A percentile compares a stretch with the other conserved stretches of the same genome.
phyloP scores from a whole-genome alignment of 192 early-diverging fungal genomes.

The Coemansia sp. region DNA sequence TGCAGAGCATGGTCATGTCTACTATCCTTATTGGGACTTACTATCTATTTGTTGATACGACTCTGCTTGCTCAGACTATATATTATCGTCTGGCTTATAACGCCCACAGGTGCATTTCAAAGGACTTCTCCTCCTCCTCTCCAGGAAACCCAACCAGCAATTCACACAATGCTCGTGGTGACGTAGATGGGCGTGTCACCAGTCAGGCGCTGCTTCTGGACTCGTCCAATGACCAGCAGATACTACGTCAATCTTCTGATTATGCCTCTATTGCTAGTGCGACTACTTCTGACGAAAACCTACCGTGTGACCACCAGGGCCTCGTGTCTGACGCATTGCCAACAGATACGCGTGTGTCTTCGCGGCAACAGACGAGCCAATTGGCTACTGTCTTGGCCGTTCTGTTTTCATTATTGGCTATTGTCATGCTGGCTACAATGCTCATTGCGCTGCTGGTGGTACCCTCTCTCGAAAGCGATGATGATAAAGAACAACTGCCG shows the following conservation, averaged over 20 bases:
- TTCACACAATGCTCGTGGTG: neutral
- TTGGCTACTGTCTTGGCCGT: constrained; percentile 20
- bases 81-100: constrained; percentile 58
- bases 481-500: neutral
- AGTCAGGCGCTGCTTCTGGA: neutral
- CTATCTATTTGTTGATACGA: constrained; percentile 70
- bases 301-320: neutral
- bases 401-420: constrained; percentile 25
- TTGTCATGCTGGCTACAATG: constrained; percentile 31
- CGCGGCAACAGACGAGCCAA: constrained; percentile 8
- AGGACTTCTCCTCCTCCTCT: constrained; percentile 3
- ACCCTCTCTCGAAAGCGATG: neutral
- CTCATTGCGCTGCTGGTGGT: constrained; percentile 20
- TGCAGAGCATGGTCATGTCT: constrained; percentile 69
- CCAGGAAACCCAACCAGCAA: neutral
- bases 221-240: neutral
- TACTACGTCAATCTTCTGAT: neutral
- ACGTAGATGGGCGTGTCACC: neutral
- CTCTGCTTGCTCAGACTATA: constrained; percentile 64
- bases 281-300: neutral
- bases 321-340: neutral
- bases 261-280: neutral
- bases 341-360: neutral
- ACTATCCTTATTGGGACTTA: constrained; percentile 71
- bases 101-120: constrained; percentile 17